Conservation (phyloP, 1,284 basidiomycete genomes). For the Cutaneotrichosporon sp. region DNA sequence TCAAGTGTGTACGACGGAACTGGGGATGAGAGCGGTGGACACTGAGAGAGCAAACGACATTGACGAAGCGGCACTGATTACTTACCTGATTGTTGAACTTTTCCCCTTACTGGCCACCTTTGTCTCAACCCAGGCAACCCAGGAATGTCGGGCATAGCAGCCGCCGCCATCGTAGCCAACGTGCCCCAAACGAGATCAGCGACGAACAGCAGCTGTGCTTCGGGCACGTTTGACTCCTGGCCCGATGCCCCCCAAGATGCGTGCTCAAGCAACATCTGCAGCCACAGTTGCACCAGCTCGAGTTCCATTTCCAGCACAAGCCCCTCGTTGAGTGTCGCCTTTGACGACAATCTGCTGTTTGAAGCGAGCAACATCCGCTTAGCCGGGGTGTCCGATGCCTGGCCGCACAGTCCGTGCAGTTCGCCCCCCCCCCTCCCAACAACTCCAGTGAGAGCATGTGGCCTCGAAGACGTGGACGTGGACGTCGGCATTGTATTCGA, state of each 20-base stretch:
- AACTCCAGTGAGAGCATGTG: background rate
- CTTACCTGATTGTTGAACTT: too few relatives aligned
- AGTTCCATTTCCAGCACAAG: background rate
- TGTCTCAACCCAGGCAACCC: too few relatives aligned
- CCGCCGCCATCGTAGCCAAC: background rate
- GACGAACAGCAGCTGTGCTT: constrained; percentile 3
- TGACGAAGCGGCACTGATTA: too few relatives aligned
- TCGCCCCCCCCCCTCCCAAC: background rate
- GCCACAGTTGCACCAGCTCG: background rate
- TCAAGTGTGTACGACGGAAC: too few relatives aligned
- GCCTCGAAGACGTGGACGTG: background rate
- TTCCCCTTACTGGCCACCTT: too few relatives aligned
- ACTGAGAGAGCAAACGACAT: background rate
- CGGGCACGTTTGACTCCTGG: background rate
- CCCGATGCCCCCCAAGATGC: background rate
- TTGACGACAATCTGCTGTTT: background rate
- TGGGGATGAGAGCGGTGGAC: too few relatives aligned
- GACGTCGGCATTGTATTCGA: background rate
- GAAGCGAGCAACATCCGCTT: background rate
- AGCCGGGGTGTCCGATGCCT: background rate
- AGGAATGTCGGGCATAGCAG: background rate
- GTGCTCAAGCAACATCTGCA: background rate
- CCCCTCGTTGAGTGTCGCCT: background rate
- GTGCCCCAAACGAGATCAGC: background rate
- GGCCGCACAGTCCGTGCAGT: background rate